Base-by-base conservation (phyloP, 2,329 filamentous ascomycete genomes). In the Podosphaera fusca region DNA sequence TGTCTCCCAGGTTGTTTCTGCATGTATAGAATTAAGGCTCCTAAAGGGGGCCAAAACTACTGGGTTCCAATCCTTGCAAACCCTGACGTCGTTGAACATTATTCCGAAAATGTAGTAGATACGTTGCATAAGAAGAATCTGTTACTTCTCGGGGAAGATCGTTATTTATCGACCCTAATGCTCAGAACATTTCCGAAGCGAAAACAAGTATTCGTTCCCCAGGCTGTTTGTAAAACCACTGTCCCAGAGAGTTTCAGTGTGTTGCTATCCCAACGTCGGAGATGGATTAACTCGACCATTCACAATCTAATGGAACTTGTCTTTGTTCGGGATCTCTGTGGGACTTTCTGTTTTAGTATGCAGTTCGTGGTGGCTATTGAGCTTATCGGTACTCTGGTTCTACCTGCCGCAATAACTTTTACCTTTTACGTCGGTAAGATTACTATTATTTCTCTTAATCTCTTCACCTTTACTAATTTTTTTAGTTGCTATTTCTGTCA, bases 311-410 rank as follows among this genome's bases (percentile, higher is more conserved):
- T 98, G 86, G 92, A 98, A 70, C 79, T 98, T 59, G 82, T 96
- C 56, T 79, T 98, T 38, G 94, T 98, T 50, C 81, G 89, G 61
- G 92, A 98, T 73, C 79, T 98, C 14, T 98, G 92, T 67, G 92
- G 92, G 62, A 98, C 92, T 2, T 98, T 98, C 74, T 98, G 94
- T 75, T 98, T 98, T 75, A 95, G 87, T 70, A 98, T 98, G 92
- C 92, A 98, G 71, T 98, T 98, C 68, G 84, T 98, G 62, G 84
- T 98, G 61, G 94, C 89, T 68, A 85, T 98, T 66, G 92, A 98
- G 71, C 76, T 98, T 57, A 78, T 96, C 57, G 92, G 92, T 64
- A 98, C 94, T 1, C 75, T 98, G 56, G 92, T 98, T 9, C 76
- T 98, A 30, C 92, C 92, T 2, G 94, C 92, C 52, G 94, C 94